Conservation (phyloP, 148 eudicot species). For the Fagopyrum homotropicum region DNA sequence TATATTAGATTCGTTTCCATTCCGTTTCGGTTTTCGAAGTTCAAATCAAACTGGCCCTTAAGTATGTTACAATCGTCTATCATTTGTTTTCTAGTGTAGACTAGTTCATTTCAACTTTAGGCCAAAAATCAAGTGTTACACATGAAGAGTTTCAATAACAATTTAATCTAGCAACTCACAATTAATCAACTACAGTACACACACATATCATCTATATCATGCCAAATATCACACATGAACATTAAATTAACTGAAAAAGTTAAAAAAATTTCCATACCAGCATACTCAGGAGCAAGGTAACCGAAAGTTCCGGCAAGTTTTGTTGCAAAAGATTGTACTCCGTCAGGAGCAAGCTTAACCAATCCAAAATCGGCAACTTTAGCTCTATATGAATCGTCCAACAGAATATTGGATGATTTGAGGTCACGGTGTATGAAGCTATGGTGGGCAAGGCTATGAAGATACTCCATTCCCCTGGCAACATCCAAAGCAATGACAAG, state of each 20-base stretch:
- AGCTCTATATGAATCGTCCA: constrained; percentile 62
- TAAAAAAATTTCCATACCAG: constrained; percentile 35
- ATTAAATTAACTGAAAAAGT: neutral
- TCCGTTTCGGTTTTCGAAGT: too few species aligned
- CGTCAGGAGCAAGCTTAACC: constrained; percentile 74
- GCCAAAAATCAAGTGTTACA: too few species aligned
- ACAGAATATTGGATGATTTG: constrained; percentile 64
- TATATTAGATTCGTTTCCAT: too few species aligned
- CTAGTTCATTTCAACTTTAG: too few species aligned
- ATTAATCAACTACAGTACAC: neutral
- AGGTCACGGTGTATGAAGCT: constrained; percentile 78
- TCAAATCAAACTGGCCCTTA: too few species aligned
- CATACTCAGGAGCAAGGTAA: constrained; percentile 83
- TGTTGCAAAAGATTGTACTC: constrained; percentile 56
- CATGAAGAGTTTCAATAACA: too few species aligned
- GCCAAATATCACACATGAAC: neutral
- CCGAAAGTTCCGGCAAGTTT: constrained; percentile 86
- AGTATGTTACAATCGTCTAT: too few species aligned
- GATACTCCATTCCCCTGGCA: constrained; percentile 73
- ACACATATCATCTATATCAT: neutral
- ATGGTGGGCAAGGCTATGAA: constrained; percentile 58
- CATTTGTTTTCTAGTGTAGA: too few species aligned
- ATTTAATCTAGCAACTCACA: too few species aligned
- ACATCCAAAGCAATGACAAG: constrained; percentile 67
- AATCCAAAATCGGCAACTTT: constrained; percentile 75